phyloP scores from a whole-genome alignment of 345 rosid species.

The Heritiera littoralis region DNA sequence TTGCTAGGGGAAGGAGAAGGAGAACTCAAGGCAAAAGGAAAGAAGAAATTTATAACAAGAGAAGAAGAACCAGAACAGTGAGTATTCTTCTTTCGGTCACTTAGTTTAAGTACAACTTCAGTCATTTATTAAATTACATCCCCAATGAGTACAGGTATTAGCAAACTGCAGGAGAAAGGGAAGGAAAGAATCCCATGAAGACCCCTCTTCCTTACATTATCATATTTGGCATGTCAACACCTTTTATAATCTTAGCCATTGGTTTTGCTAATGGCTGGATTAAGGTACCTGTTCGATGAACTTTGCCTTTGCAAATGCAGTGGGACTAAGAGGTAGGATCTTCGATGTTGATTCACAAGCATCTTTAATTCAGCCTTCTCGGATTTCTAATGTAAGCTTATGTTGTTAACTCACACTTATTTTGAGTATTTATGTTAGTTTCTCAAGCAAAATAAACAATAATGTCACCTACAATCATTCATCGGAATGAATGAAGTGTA shows the following conservation, averaged over 20 bases:
- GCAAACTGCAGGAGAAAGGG: slow-evolving; percentile 90
- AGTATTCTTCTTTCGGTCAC: slow-evolving; percentile 18
- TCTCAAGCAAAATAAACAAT: too few relatives aligned
- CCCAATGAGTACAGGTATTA: slow-evolving; percentile 59
- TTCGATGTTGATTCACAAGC: background rate
- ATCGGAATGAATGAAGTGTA: too few relatives aligned
- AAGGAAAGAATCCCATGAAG: slow-evolving; percentile 95
- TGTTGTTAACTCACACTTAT: slow-evolving; percentile 1
- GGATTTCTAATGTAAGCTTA: slow-evolving; percentile 20
- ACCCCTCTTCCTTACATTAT: slow-evolving; percentile 87
- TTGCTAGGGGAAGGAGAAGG: slow-evolving; percentile 59
- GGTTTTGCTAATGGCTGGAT: slow-evolving; percentile 96
- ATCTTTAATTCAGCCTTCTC: background rate
- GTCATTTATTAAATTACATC: background rate
- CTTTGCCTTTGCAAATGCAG: background rate
- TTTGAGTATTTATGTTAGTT: too few relatives aligned
- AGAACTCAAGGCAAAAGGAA: slow-evolving; percentile 68
- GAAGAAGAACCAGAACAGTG: slow-evolving; percentile 91
- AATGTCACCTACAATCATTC: too few relatives aligned
- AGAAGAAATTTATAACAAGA: slow-evolving; percentile 83
- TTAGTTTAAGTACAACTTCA: background rate
- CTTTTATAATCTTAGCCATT: slow-evolving; percentile 86
- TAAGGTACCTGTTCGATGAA: slow-evolving; percentile 77
- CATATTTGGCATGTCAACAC: slow-evolving; percentile 93
- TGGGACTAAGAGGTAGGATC: background rate